phyloP scores from a whole-genome alignment of 257 asterid species.

The Scutellaria barbata region DNA sequence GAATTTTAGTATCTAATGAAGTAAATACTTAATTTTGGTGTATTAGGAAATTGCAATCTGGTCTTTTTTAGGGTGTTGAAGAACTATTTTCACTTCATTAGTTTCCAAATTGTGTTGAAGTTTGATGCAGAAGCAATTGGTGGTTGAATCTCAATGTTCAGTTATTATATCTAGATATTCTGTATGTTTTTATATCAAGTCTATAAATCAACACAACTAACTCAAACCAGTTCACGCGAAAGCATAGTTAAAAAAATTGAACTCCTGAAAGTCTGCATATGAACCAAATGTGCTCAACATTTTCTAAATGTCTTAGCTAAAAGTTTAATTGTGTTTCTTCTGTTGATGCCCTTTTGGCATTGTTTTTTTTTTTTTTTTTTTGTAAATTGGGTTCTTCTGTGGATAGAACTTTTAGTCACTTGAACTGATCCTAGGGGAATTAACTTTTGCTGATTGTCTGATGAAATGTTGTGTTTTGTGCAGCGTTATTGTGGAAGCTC shows the following conservation, averaged over 20 bases:
- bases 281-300: background rate
- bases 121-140: constrained; percentile 25
- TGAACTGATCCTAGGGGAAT: background rate
- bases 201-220: background rate
- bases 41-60: constrained; percentile 3
- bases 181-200: background rate
- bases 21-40: background rate
- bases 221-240: background rate
- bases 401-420: background rate
- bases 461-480: constrained; percentile 29
- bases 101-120: constrained; percentile 21
- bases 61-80: constrained; percentile 6
- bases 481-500: constrained; percentile 91
- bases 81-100: background rate
- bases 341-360: background rate
- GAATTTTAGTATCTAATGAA: background rate
- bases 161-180: background rate
- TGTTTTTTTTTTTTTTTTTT: too few relatives aligned
- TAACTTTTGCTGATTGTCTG: constrained; percentile 8
- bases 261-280: background rate
- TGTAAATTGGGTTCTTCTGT: background rate
- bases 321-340: background rate
- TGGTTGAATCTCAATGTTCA: constrained; percentile 5
- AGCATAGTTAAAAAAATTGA: background rate
- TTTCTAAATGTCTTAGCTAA: background rate